A percentile compares a stretch with the other conserved stretches of the same genome.
Conservation (phyloP, 192 early-diverging fungal genomes). For the Coemansia sp. region DNA sequence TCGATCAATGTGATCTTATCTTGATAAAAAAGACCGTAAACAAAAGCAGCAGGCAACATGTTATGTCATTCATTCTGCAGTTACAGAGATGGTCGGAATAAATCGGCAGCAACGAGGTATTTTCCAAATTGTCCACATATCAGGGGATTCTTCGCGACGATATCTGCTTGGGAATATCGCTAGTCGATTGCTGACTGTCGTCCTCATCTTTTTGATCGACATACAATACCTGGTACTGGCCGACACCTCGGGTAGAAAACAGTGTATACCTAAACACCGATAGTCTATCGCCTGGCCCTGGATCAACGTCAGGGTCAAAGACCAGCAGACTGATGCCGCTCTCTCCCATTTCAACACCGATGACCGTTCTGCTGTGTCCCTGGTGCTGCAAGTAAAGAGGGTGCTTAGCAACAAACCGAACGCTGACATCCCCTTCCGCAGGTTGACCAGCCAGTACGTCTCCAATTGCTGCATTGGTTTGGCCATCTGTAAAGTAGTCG, state of each 20-base stretch:
- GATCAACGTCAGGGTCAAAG: conserved; percentile 61
- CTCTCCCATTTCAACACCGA: conserved; percentile 61
- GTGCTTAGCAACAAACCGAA: conserved; percentile 55
- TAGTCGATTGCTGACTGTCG: not conserved
- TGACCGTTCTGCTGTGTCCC: conserved; percentile 68
- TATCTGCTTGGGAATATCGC: conserved; percentile 10
- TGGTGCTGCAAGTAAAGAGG: conserved; percentile 75
- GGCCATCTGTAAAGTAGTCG: conserved; percentile 60
- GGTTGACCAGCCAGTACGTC: not conserved
- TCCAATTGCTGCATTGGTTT: not conserved
- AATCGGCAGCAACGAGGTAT: too few relatives aligned
- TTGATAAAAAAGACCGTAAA: not conserved
- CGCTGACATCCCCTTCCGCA: not conserved
- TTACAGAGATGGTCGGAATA: too few relatives aligned
- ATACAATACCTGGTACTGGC: conserved; percentile 39
- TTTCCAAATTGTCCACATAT: too few relatives aligned
- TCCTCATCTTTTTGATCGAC: conserved; percentile 6
- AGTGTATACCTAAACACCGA: not conserved
- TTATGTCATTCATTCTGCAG: too few relatives aligned
- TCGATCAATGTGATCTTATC: not conserved
- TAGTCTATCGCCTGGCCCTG: conserved; percentile 1
- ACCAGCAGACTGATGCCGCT: conserved; percentile 57
- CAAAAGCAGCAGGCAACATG: too few relatives aligned
- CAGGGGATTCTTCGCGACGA: conserved; percentile 8
- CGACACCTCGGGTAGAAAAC: conserved; percentile 11